Evolutionary conservation across 1,139 yeast genomes (phyloP).

Genomic region (Geotrichum candidum): DNA sequence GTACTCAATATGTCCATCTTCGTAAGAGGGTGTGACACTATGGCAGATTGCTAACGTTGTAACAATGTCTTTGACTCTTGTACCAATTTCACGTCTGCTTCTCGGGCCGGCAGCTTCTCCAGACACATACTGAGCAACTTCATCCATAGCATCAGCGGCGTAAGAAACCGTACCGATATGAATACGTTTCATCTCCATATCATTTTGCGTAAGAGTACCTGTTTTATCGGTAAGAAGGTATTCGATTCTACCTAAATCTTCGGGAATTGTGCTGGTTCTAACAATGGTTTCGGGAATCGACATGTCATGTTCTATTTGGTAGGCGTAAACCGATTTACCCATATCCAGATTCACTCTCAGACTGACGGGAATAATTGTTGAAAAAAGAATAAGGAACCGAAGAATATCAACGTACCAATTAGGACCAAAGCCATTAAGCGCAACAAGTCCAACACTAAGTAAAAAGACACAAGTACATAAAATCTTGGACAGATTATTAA

Average conservation of each 20-base stretch:
- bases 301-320: slow-evolving; percentile 83
- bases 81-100: slow-evolving; percentile 59
- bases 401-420: slow-evolving; percentile 86
- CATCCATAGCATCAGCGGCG: slow-evolving; percentile 87
- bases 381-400: slow-evolving; percentile 84
- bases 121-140: slow-evolving; percentile 67
- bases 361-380: slow-evolving; percentile 94
- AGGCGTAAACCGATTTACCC: slow-evolving; percentile 93
- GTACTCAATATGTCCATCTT: slow-evolving; percentile 58
- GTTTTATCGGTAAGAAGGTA: slow-evolving; percentile 91
- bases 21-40: slow-evolving; percentile 85
- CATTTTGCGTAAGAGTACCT: slow-evolving; percentile 95
- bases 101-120: slow-evolving; percentile 33
- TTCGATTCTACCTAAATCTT: slow-evolving; percentile 93
- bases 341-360: slow-evolving; percentile 88
- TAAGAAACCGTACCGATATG: slow-evolving; percentile 91
- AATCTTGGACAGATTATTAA: slow-evolving; percentile 80
- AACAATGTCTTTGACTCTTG: slow-evolving; percentile 73
- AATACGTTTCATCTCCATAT: slow-evolving; percentile 91
- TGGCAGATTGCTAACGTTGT: slow-evolving; percentile 87
- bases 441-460: slow-evolving; percentile 70
- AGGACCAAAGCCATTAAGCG: slow-evolving; percentile 67
- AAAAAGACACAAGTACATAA: slow-evolving; percentile 81
- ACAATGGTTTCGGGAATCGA: slow-evolving; percentile 84
- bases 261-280: slow-evolving; percentile 95